Percentiles rank a stretch among this genome's conserved stretches.
Conservation (phyloP, 1,139 yeast genomes). For the Sugiyamaella sp. region DNA sequence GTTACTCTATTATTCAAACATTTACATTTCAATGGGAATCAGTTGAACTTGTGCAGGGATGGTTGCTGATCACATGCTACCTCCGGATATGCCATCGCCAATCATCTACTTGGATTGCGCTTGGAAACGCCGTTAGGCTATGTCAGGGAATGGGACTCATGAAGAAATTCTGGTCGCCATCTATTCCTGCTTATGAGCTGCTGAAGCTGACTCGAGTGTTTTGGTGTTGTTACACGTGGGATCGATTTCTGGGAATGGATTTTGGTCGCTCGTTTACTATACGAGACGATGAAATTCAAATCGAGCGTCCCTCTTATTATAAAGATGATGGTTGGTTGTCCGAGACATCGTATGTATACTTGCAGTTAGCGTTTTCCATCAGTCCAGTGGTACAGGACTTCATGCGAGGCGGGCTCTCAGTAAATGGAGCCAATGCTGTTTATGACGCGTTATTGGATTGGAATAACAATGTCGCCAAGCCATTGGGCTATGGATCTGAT, state of each 20-base stretch:
- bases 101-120: slow-evolving; percentile 55
- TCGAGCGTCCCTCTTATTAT: slow-evolving; percentile 44
- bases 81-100: slow-evolving; percentile 61
- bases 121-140: slow-evolving; percentile 59
- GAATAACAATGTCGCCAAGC: slow-evolving; percentile 22
- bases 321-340: slow-evolving; percentile 60
- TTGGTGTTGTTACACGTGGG: slow-evolving; percentile 61
- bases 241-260: slow-evolving; percentile 57
- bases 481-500: slow-evolving; percentile 19
- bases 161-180: slow-evolving; percentile 35
- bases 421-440: slow-evolving; percentile 21
- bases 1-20: slow-evolving; percentile 51
- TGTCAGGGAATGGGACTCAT: slow-evolving; percentile 59
- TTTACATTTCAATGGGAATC: slow-evolving; percentile 70
- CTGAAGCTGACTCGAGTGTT: slow-evolving; percentile 57
- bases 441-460: slow-evolving; percentile 22
- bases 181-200: slow-evolving; percentile 47
- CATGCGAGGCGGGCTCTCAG: slow-evolving; percentile 28
- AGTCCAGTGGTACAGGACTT: slow-evolving; percentile 31
- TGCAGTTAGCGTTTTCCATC: slow-evolving; percentile 32
- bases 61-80: slow-evolving; percentile 59
- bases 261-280: slow-evolving; percentile 55
- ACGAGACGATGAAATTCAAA: slow-evolving; percentile 45
- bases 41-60: slow-evolving; percentile 63
- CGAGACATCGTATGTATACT: slow-evolving; percentile 48